Evolutionary conservation across 2,329 filamentous ascomycete genomes (phyloP).

Genomic region (Penicillium sp.): DNA sequence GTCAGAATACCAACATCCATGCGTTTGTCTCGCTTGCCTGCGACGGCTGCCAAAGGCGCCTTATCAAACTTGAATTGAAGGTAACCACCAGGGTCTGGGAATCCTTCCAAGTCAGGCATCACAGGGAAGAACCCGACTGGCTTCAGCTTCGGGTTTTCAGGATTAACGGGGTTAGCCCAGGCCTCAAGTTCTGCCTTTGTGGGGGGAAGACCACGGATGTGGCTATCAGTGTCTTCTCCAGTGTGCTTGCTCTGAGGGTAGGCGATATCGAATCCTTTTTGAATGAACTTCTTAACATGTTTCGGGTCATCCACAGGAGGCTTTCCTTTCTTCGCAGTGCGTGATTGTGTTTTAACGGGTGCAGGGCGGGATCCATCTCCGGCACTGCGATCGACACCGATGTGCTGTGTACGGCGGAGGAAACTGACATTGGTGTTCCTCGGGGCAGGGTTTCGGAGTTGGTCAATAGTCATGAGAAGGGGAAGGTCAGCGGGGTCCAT

Average conservation of each 20-base stretch:
- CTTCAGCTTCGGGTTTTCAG: conserved; percentile 56
- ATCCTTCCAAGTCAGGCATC: conserved; percentile 61
- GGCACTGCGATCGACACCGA: conserved; percentile 49
- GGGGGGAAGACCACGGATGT: conserved; percentile 54
- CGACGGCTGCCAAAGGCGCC: conserved; percentile 53
- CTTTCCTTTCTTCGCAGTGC: conserved; percentile 34
- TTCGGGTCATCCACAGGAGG: conserved; percentile 56
- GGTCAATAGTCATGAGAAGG: conserved; percentile 78
- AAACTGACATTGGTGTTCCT: conserved; percentile 82
- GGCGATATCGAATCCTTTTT: conserved; percentile 65
- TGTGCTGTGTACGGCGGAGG: conserved; percentile 94
- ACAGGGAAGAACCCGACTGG: conserved; percentile 61
- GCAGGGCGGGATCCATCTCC: conserved; percentile 34
- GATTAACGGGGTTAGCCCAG: conserved; percentile 61
- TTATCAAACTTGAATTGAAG: conserved; percentile 62
- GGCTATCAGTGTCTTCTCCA: conserved; percentile 55
- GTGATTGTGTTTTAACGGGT: conserved; percentile 28
- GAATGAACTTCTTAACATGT: conserved; percentile 60
- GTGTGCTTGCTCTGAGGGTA: conserved; percentile 61
- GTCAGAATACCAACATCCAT: conserved; percentile 60
- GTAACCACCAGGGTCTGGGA: conserved; percentile 59
- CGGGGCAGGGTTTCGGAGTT: conserved; percentile 79
- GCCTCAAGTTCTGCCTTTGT: conserved; percentile 57
- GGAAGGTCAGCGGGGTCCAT: conserved; percentile 81
- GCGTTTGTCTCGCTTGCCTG: conserved; percentile 56